These are phyloP conservation scores for Striga asiatica DNA, from an alignment of 257 asterid species.

Conservation along the genomic window DNA sequence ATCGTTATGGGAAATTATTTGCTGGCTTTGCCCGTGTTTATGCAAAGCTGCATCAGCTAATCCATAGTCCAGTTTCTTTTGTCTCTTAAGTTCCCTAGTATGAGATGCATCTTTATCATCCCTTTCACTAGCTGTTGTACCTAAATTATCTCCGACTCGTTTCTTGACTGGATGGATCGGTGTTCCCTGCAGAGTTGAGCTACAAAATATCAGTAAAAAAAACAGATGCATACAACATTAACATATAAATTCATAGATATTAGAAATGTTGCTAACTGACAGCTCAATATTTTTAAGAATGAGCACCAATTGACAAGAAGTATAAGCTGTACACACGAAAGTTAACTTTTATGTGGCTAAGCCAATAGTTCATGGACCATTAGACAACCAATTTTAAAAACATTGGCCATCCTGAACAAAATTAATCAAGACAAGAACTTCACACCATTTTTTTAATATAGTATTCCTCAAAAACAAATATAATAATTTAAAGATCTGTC, in stretches of 20 bases:
- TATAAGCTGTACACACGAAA: background rate
- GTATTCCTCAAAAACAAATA: no score
- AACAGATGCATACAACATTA: background rate
- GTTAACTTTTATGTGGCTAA: background rate
- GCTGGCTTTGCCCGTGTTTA: conserved; percentile 17
- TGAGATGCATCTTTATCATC: conserved; percentile 17
- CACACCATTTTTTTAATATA: no score
- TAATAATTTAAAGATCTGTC: no score
- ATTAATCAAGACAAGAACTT: no score
- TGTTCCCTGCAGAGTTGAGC: conserved; percentile 26
- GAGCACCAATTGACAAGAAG: background rate
- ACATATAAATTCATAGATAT: conserved; percentile 2
- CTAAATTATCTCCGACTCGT: conserved; percentile 20
- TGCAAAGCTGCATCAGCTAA: conserved; percentile 18
- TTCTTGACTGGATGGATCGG: conserved; percentile 16
- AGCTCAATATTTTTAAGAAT: background rate
- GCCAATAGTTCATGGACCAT: no score
- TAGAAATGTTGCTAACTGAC: background rate
- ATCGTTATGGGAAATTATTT: conserved; percentile 12
- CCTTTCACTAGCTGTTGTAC: conserved; percentile 16
- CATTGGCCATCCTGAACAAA: no score
- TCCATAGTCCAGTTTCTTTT: conserved; percentile 44
- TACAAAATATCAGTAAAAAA: background rate
- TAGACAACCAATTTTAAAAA: background rate
- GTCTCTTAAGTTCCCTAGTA: conserved; percentile 55